phyloP scores from a whole-genome alignment of 2,329 filamentous ascomycete species.

The Furcasterigmium furcatum region DNA sequence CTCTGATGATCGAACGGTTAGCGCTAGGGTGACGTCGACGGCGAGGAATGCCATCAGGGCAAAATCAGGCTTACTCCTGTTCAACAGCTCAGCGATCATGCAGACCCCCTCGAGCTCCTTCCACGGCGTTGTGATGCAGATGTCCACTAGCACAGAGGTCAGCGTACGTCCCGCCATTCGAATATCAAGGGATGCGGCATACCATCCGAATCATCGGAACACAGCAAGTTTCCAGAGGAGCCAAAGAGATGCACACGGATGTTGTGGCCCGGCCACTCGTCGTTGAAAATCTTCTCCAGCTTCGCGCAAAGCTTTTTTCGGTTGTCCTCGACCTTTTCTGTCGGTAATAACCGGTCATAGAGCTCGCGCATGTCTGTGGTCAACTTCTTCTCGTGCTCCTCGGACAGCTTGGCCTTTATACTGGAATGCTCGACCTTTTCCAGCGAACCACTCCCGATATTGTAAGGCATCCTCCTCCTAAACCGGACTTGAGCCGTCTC shows the following conservation, averaged over 20 bases:
- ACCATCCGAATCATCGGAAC: slow-evolving; percentile 96
- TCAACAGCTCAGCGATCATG: slow-evolving; percentile 80
- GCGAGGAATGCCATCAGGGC: too few relatives aligned
- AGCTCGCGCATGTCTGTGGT: slow-evolving; percentile 81
- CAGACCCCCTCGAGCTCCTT: slow-evolving; percentile 88
- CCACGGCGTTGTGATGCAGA: slow-evolving; percentile 92
- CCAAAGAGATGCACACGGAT: slow-evolving; percentile 94
- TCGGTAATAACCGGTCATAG: slow-evolving; percentile 83
- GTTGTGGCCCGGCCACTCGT: slow-evolving; percentile 86
- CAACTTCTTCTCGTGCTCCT: slow-evolving; percentile 71
- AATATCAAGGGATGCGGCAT: slow-evolving; percentile 26
- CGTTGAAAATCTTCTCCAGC: slow-evolving; percentile 81
- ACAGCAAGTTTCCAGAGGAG: slow-evolving; percentile 94
- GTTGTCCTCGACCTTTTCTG: slow-evolving; percentile 71
- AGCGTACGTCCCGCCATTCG: too few relatives aligned
- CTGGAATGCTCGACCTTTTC: slow-evolving; percentile 69
- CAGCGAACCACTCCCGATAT: slow-evolving; percentile 75
- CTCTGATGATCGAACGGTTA: slow-evolving; percentile 52
- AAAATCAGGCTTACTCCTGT: slow-evolving; percentile 62
- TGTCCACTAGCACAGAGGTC: slow-evolving; percentile 67
- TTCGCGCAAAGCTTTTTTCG: slow-evolving; percentile 78
- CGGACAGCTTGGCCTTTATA: slow-evolving; percentile 66
- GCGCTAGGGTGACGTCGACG: not conserved
- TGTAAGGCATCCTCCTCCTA: slow-evolving; percentile 87
- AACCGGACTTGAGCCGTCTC: slow-evolving; percentile 83